Percentiles rank a stretch among this genome's conserved stretches.
Evolutionary conservation across 2,329 filamentous ascomycete species (phyloP).

Genomic region (Neofusicoccum ribis): DNA sequence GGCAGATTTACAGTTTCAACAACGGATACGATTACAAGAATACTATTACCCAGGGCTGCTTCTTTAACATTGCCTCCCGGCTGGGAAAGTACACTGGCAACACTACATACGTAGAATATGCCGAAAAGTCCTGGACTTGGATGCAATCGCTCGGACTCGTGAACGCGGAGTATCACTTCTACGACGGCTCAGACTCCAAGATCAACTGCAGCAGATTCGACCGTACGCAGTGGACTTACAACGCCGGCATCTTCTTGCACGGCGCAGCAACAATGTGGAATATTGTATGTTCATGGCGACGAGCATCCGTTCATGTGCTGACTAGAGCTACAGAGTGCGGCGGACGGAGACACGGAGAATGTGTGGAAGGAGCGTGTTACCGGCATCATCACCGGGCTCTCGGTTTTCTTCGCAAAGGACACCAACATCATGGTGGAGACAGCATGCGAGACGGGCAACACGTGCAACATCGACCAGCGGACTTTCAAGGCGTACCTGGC

Average conservation of each 20-base stretch:
- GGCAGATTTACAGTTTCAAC: constrained; percentile 46
- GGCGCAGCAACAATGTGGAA: constrained; percentile 66
- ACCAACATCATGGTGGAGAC: constrained; percentile 65
- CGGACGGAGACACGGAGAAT: constrained; percentile 55
- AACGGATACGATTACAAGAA: constrained; percentile 54
- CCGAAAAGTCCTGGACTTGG: constrained; percentile 40
- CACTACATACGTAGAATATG: constrained; percentile 65
- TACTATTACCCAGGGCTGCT: constrained; percentile 54
- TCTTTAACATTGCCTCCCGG: constrained; percentile 52
- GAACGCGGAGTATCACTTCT: constrained; percentile 54
- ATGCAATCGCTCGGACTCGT: constrained; percentile 55
- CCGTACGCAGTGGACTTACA: constrained; percentile 64
- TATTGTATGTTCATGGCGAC: constrained; percentile 29
- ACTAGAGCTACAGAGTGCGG: neutral
- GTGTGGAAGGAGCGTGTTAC: constrained; percentile 57
- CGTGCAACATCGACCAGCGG: constrained; percentile 72
- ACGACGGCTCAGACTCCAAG: constrained; percentile 47
- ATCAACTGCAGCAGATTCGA: constrained; percentile 55
- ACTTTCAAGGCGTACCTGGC: constrained; percentile 72
- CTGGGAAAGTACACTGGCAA: constrained; percentile 40
- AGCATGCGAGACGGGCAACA: constrained; percentile 61
- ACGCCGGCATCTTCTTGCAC: constrained; percentile 65
- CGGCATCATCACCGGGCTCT: constrained; percentile 46
- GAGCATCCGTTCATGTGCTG: neutral
- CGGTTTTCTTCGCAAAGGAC: constrained; percentile 57